Evolutionary conservation across 2,329 filamentous ascomycete species (phyloP).

Genomic region (Alternaria alternata): DNA sequence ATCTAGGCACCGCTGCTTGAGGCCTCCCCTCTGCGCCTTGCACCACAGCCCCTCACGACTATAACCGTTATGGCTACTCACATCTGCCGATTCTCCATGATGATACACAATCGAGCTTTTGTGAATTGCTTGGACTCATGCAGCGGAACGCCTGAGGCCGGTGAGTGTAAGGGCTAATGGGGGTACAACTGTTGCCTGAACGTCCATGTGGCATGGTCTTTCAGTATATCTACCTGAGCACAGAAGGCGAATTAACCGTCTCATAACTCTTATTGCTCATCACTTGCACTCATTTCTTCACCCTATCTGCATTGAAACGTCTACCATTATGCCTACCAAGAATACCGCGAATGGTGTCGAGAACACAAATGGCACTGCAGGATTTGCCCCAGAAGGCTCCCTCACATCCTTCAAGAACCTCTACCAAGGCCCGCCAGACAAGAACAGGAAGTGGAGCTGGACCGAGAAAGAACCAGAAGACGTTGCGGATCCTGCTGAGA

Average conservation of each 20-base stretch:
- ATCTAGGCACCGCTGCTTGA: slow-evolving; percentile 6
- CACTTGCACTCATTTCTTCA: not conserved
- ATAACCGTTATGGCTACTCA: not conserved
- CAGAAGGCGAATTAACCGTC: not conserved
- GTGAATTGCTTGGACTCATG: not conserved
- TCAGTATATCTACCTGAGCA: not conserved
- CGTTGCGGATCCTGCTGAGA: slow-evolving; percentile 58
- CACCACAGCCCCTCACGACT: not conserved
- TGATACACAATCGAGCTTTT: not conserved
- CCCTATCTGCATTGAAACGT: not conserved
- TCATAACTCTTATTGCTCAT: not conserved
- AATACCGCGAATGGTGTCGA: slow-evolving; percentile 11
- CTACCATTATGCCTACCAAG: slow-evolving; percentile 4
- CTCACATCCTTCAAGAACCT: slow-evolving; percentile 29
- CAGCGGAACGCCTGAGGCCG: not conserved
- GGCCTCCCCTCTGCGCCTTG: not conserved
- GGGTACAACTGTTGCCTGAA: slow-evolving; percentile 2
- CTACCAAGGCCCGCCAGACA: slow-evolving; percentile 35
- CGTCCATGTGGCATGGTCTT: not conserved
- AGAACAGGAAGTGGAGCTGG: slow-evolving; percentile 38
- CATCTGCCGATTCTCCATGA: not conserved
- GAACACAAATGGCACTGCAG: not conserved
- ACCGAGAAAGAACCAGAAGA: slow-evolving; percentile 35
- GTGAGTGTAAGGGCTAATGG: not conserved
- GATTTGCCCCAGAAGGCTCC: slow-evolving; percentile 22